These are phyloP conservation scores for Entomortierella chlamydospora DNA, from an alignment of 192 early-diverging fungal species.

Conservation along the genomic window DNA sequence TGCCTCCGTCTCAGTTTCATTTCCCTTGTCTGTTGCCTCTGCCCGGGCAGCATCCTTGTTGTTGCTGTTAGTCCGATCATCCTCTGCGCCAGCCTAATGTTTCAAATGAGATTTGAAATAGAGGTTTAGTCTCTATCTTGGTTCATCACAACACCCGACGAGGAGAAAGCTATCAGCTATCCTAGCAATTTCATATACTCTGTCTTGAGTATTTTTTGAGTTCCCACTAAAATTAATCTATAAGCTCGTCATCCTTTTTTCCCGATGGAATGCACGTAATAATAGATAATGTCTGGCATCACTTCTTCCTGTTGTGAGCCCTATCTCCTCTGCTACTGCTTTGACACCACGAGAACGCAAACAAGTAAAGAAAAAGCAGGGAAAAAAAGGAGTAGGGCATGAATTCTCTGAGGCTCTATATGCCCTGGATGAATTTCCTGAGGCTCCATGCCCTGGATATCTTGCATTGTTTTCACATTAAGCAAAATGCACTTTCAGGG, in stretches of 20 bases:
- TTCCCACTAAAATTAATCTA: constrained; percentile 21
- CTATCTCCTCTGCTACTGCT: background rate
- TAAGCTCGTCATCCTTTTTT: background rate
- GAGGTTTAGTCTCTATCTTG: background rate
- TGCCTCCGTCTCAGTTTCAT: constrained; percentile 25
- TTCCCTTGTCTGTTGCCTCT: constrained; percentile 13
- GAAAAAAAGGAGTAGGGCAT: background rate
- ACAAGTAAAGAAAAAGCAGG: background rate
- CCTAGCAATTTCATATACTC: background rate
- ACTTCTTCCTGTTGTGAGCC: background rate
- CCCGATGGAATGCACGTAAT: background rate
- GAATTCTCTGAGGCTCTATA: too few species aligned
- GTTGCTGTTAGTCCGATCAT: constrained; percentile 6
- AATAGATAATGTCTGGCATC: background rate
- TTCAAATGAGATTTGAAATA: background rate
- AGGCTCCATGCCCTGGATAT: too few species aligned
- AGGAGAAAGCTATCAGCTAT: too few species aligned
- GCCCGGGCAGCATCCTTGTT: constrained; percentile 9
- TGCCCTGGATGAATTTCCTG: too few species aligned
- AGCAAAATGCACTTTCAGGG: too few species aligned
- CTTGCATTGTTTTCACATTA: too few species aligned
- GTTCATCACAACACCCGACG: background rate
- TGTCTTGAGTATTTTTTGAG: constrained; percentile 22
- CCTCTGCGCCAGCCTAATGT: constrained; percentile 28
- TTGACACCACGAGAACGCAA: background rate